phyloP scores from a whole-genome alignment of 2,329 filamentous ascomycete genomes.

The Emergomyces africanus region DNA sequence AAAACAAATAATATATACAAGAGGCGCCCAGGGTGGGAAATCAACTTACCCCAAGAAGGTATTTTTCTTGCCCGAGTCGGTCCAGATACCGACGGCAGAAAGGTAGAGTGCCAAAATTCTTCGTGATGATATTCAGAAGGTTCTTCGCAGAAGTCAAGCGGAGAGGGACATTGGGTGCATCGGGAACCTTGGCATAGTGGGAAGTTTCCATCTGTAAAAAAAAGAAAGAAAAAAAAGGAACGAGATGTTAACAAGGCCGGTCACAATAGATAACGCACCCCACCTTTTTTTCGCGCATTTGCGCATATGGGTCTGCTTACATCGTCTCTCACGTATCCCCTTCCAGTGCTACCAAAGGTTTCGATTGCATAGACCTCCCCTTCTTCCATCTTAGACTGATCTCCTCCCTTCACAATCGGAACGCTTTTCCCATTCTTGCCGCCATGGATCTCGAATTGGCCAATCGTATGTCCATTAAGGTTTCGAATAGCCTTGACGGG shows the following conservation, averaged over 20 bases:
- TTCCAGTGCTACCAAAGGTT: constrained; percentile 88
- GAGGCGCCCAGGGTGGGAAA: not conserved
- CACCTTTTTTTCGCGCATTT: not conserved
- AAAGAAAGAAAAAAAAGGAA: no score
- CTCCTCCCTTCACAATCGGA: constrained; percentile 78
- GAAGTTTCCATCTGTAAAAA: constrained; percentile 56
- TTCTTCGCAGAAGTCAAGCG: constrained; percentile 72
- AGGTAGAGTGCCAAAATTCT: constrained; percentile 88
- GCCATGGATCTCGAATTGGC: constrained; percentile 81
- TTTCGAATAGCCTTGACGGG: constrained; percentile 79
- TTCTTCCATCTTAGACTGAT: constrained; percentile 95
- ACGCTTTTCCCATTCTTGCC: constrained; percentile 80
- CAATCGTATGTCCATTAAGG: constrained; percentile 80
- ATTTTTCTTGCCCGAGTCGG: constrained; percentile 87
- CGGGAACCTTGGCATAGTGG: constrained; percentile 66
- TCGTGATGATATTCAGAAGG: constrained; percentile 78
- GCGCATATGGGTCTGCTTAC: constrained; percentile 34
- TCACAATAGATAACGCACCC: not conserved
- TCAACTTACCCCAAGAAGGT: constrained; percentile 63
- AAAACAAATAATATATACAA: not conserved
- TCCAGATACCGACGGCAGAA: constrained; percentile 88
- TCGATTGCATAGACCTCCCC: constrained; percentile 92
- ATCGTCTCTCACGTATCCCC: constrained; percentile 76
- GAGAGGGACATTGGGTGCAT: constrained; percentile 64
- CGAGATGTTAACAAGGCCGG: constrained; percentile 6